phyloP scores from a whole-genome alignment of 495 filamentous ascomycete genomes.

The Pseudomonodictys pantanalensis region DNA sequence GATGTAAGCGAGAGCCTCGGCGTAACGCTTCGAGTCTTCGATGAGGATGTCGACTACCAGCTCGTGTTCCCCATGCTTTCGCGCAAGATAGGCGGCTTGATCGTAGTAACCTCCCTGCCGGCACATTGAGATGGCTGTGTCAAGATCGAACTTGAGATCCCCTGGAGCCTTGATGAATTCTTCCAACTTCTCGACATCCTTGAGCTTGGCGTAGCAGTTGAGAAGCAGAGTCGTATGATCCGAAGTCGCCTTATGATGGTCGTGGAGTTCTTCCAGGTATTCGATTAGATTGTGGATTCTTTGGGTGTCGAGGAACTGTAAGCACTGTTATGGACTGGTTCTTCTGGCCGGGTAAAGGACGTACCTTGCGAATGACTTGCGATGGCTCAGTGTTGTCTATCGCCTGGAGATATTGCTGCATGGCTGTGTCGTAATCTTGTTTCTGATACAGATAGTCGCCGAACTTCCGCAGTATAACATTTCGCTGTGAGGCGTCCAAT shows the following conservation, averaged over 20 bases:
- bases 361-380: constrained; percentile 85
- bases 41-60: constrained; percentile 93
- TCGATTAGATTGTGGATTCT: constrained; percentile 96
- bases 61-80: constrained; percentile 90
- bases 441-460: constrained; percentile 96
- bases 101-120: constrained; percentile 97
- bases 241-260: constrained; percentile 88
- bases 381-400: constrained; percentile 94
- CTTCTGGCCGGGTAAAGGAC: neutral
- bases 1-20: constrained; percentile 85
- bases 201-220: constrained; percentile 97
- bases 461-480: constrained; percentile 88
- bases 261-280: constrained; percentile 94
- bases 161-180: constrained; percentile 94
- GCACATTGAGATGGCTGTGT: constrained; percentile 97
- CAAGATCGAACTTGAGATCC: constrained; percentile 92
- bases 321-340: constrained; percentile 25
- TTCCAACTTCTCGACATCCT: constrained; percentile 92
- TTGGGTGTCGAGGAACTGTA: constrained; percentile 86
- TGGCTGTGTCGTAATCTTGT: constrained; percentile 90
- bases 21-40: constrained; percentile 86
- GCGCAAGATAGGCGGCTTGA: constrained; percentile 91
- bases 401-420: constrained; percentile 95
- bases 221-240: constrained; percentile 93
- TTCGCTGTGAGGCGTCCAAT: constrained; percentile 72